Evolutionary conservation across 805 yeast species (phyloP).

Genomic region (Candida germanica): DNA sequence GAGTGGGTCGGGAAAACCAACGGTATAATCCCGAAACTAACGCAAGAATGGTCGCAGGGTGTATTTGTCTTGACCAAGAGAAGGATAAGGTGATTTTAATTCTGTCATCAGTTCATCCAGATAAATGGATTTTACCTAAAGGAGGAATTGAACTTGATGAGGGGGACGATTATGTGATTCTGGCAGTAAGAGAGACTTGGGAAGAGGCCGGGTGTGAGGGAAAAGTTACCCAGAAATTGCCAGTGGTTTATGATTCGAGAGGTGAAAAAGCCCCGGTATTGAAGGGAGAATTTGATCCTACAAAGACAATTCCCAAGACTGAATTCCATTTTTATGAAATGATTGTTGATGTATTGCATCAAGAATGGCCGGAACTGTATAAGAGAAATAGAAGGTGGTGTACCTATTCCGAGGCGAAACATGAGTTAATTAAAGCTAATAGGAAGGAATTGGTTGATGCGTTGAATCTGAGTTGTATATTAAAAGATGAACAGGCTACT

Average conservation of each 20-base stretch:
- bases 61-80: slow-evolving; percentile 63
- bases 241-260: slow-evolving; percentile 59
- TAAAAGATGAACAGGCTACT: too few relatives aligned
- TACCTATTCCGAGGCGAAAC: slow-evolving; percentile 61
- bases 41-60: slow-evolving; percentile 90
- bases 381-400: slow-evolving; percentile 75
- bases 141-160: slow-evolving; percentile 95
- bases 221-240: slow-evolving; percentile 50
- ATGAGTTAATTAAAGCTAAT: slow-evolving; percentile 51
- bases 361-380: slow-evolving; percentile 72
- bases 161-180: slow-evolving; percentile 38
- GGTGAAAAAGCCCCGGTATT: slow-evolving; percentile 39
- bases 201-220: slow-evolving; percentile 95
- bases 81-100: slow-evolving; percentile 71
- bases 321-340: slow-evolving; percentile 88
- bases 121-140: slow-evolving; percentile 87
- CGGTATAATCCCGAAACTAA: slow-evolving; percentile 59
- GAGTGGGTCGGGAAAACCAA: slow-evolving; percentile 60
- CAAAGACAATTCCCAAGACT: slow-evolving; percentile 59
- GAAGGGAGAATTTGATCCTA: slow-evolving; percentile 30
- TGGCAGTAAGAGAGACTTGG: slow-evolving; percentile 92
- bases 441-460: slow-evolving; percentile 70
- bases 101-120: slow-evolving; percentile 64
- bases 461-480: slow-evolving; percentile 52
- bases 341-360: slow-evolving; percentile 52